Evolutionary conservation across 2,329 filamentous ascomycete genomes (phyloP), one percentile per base, ranked within the genome.

Genomic region (Xylariaceae sp.): DNA sequence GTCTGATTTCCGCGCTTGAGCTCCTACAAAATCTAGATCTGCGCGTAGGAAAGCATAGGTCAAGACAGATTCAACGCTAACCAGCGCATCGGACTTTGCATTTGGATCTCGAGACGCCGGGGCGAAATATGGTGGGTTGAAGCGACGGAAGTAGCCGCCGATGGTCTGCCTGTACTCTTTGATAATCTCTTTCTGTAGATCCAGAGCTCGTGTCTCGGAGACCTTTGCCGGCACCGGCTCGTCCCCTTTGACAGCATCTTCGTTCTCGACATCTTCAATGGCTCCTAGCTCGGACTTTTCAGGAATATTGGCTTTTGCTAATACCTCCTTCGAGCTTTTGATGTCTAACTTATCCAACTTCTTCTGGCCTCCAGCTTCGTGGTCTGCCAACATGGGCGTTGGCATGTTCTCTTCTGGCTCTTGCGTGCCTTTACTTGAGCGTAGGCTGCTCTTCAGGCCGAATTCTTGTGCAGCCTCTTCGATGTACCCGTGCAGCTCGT

Each of bases 1-100:
- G 60, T 87, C 81, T n/a, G 84, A 78, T 66, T 95, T 95, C 41
- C 82, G 80, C 5, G 90, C 90, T 69, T 97, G 92, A 1, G 90
- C 90, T 6, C 87, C 82, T 47, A 97, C 85, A 63, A 99, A 99
- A 69, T 97, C 92, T 45, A 96, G 82, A 67, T 99, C 94, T 32
- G 91, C 90, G 59, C 90, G 88, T 43, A 99, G 77, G 62, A 99
- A 99, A 18, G 92, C 90, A 69, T 97, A 97, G 51, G 87, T 87
- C 46, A 99, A 75, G 33, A 95, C 83, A 1, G 87, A 82, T 63
- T 92, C 87, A 53, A 91, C 80, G 12, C 82, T 83, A 33, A 85
- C 76, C 12, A 77, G 67, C 12, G 63, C 61, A 31, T 68, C 64
- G 22, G 11, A 72, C 68, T 12, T 67, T 2, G 27, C 17, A 60